Percentiles rank a stretch among this genome's conserved stretches.
Conservation (phyloP, 2,329 filamentous ascomycete genomes). For the Pyrenophora teres region DNA sequence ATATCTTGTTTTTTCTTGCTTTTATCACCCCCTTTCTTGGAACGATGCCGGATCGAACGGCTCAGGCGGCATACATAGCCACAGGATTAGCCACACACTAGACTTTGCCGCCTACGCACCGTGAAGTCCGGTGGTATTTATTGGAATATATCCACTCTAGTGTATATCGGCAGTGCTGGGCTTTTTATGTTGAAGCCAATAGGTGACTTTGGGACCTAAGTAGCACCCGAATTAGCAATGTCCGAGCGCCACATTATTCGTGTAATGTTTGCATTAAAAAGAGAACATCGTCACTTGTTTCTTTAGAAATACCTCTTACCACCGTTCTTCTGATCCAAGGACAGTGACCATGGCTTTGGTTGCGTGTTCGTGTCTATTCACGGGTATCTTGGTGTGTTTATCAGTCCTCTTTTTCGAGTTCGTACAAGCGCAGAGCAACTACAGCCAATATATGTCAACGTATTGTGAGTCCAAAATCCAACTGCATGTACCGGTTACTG, state of each 20-base stretch:
- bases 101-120: background rate
- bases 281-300: background rate
- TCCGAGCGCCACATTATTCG: background rate
- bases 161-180: background rate
- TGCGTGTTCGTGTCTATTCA: background rate
- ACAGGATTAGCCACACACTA: background rate
- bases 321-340: no score
- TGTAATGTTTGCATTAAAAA: background rate
- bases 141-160: background rate
- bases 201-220: no score
- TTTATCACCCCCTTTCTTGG: background rate
- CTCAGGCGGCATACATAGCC: constrained; percentile 1
- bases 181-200: background rate
- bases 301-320: no score
- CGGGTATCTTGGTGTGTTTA: background rate
- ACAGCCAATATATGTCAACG: constrained; percentile 42
- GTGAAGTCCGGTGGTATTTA: background rate
- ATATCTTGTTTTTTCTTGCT: background rate
- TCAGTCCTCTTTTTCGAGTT: background rate
- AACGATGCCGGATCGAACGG: background rate
- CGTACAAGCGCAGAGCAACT: constrained; percentile 17
- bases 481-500: background rate
- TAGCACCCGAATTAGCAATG: background rate
- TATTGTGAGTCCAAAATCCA: constrained; percentile 35
- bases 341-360: background rate